These are phyloP conservation scores for Boletus coccyginus DNA, from an alignment of 768 basidiomycete genomes.

Conservation along the genomic window DNA sequence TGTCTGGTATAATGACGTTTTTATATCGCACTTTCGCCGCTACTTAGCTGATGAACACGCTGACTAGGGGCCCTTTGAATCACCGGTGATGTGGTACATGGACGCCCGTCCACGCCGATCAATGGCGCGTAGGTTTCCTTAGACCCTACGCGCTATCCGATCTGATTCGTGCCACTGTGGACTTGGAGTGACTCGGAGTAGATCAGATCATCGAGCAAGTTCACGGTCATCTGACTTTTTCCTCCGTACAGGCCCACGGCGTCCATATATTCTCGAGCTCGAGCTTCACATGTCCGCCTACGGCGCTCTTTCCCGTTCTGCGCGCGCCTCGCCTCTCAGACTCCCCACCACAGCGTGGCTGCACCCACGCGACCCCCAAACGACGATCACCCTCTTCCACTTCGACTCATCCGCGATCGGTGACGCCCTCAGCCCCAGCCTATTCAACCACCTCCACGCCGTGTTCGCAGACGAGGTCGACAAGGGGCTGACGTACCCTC, in stretches of 20 bases:
- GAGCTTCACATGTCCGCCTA: conserved; percentile 58
- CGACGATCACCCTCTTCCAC: conserved; percentile 35
- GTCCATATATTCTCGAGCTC: too few species aligned
- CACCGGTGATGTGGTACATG: too few species aligned
- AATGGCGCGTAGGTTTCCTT: too few species aligned
- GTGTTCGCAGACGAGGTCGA: conserved; percentile 75
- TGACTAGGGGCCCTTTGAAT: too few species aligned
- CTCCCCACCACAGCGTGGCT: conserved; percentile 52
- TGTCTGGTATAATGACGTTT: too few species aligned
- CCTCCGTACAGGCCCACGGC: too few species aligned
- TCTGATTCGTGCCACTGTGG: too few species aligned
- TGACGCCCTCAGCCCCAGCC: conserved; percentile 31
- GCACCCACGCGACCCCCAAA: conserved; percentile 24
- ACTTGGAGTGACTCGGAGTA: not conserved
- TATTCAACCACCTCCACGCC: conserved; percentile 57
- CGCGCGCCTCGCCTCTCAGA: conserved; percentile 27
- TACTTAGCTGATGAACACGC: too few species aligned
- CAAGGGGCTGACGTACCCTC: conserved; percentile 81
- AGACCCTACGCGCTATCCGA: too few species aligned
- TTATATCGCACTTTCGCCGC: conserved; percentile 1
- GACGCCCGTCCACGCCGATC: too few species aligned
- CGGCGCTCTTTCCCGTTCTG: conserved; percentile 49
- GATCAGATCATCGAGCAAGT: not conserved
- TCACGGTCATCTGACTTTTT: too few species aligned
- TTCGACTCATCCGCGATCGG: conserved; percentile 30